A percentile compares a stretch with the other conserved stretches of the same genome.
These are phyloP conservation scores for Paramecium tetraurelia DNA, from an alignment of 73 alveolate species.

Conservation along the genomic window DNA sequence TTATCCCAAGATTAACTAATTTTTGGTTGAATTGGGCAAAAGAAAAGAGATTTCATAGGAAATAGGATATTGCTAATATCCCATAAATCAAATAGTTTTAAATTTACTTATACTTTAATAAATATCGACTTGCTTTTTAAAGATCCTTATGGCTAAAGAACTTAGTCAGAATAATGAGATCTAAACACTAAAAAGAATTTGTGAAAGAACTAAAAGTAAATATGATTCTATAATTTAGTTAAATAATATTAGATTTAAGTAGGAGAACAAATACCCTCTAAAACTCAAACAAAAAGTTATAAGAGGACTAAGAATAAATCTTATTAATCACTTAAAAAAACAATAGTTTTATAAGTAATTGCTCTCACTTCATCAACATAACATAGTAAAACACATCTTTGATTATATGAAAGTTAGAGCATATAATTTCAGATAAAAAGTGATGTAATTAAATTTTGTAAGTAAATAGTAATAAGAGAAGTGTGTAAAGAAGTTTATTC, in stretches of 20 bases:
- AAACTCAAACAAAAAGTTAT: not conserved
- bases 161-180: not conserved
- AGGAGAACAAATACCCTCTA: slow-evolving; percentile 21
- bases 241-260: not conserved
- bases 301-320: not conserved
- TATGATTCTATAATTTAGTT: not conserved
- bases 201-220: not conserved
- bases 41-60: not conserved
- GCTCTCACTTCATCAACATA: not conserved
- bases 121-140: not conserved
- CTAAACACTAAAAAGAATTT: not conserved
- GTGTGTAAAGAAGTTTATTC: not conserved
- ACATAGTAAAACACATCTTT: not conserved
- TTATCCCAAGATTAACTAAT: not conserved
- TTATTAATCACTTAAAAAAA: not conserved
- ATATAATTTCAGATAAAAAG: not conserved
- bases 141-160: not conserved
- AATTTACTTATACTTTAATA: not conserved
- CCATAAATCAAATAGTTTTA: not conserved
- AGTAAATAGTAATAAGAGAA: not conserved
- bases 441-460: not conserved
- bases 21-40: not conserved
- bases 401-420: not conserved
- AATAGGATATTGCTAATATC: not conserved
- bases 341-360: not conserved